Evolutionary conservation across 106 monocot genomes (phyloP).

Genomic region (Platanthera guangdongensis): DNA sequence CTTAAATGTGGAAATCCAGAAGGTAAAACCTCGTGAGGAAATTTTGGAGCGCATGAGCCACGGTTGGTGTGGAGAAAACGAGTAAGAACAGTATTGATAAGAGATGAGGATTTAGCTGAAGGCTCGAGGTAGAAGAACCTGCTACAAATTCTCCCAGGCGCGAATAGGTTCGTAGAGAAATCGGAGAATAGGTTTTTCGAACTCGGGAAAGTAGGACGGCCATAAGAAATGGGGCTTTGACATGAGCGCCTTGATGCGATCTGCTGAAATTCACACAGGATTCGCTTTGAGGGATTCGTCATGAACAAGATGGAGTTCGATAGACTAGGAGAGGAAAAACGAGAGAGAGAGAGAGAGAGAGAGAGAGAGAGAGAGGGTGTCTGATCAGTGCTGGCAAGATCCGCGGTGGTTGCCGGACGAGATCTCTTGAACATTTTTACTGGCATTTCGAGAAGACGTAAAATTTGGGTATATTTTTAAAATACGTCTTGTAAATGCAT

Average conservation of each 20-base stretch:
- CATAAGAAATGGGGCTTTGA: constrained; percentile 1
- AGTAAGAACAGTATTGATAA: constrained; percentile 10
- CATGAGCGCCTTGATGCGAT: constrained; percentile 13
- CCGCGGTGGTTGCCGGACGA: neutral
- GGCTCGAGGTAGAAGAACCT: neutral
- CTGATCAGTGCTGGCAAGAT: neutral
- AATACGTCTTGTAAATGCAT: too few relatives aligned
- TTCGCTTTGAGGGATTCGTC: constrained; percentile 31
- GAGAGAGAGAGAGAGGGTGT: neutral
- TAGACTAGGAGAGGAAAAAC: neutral
- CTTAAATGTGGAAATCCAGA: constrained; percentile 19
- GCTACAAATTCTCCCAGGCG: constrained; percentile 14
- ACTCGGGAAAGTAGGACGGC: neutral
- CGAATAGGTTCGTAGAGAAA: neutral
- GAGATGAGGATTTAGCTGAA: constrained; percentile 6
- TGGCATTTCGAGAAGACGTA: too few relatives aligned
- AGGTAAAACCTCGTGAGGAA: neutral
- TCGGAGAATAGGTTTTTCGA: neutral
- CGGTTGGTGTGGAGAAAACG: constrained; percentile 11
- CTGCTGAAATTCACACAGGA: constrained; percentile 15
- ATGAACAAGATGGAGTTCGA: constrained; percentile 2
- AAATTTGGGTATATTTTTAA: too few relatives aligned
- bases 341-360: neutral
- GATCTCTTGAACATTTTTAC: too few relatives aligned
- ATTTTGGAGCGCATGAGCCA: neutral